Evolutionary conservation across 108 stramenopile genomes (phyloP).

Genomic region (Fragilariopsis cylindrus): DNA sequence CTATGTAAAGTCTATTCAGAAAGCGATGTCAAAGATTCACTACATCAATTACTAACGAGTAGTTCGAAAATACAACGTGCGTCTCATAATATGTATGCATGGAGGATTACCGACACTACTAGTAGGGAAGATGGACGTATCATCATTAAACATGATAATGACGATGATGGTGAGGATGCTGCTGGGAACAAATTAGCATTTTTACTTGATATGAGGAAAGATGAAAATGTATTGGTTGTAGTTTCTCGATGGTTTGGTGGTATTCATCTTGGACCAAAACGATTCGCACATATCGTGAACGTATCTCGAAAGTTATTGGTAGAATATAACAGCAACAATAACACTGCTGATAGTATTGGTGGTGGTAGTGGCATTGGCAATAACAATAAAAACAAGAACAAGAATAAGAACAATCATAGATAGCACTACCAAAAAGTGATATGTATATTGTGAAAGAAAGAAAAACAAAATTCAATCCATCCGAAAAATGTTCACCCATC

Average conservation of each 20-base stretch:
- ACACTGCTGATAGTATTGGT: not conserved
- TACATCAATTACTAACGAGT: constrained; percentile 29
- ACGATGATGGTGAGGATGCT: constrained; percentile 93
- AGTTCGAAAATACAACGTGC: constrained; percentile 48
- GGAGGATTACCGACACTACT: constrained; percentile 49
- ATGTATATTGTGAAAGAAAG: not conserved
- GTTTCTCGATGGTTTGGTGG: constrained; percentile 92
- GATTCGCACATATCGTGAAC: constrained; percentile 87
- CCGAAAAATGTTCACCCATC: not conserved
- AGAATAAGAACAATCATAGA: not conserved
- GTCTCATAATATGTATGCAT: constrained; percentile 89
- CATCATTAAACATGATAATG: constrained; percentile 65
- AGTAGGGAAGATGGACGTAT: constrained; percentile 10
- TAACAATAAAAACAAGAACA: too few species aligned
- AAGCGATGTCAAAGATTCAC: constrained; percentile 23
- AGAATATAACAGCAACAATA: constrained; percentile 4
- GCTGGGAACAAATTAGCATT: constrained; percentile 77
- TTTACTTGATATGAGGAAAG: constrained; percentile 75
- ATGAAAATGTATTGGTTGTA: constrained; percentile 81
- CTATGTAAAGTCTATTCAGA: constrained; percentile 32
- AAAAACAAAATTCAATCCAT: not conserved
- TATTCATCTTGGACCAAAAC: constrained; percentile 77
- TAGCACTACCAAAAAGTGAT: not conserved
- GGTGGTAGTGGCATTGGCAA: too few species aligned
- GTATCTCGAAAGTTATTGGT: constrained; percentile 65